Conservation (phyloP, 2,329 filamentous ascomycete genomes). For the Monosporascus sp. region DNA sequence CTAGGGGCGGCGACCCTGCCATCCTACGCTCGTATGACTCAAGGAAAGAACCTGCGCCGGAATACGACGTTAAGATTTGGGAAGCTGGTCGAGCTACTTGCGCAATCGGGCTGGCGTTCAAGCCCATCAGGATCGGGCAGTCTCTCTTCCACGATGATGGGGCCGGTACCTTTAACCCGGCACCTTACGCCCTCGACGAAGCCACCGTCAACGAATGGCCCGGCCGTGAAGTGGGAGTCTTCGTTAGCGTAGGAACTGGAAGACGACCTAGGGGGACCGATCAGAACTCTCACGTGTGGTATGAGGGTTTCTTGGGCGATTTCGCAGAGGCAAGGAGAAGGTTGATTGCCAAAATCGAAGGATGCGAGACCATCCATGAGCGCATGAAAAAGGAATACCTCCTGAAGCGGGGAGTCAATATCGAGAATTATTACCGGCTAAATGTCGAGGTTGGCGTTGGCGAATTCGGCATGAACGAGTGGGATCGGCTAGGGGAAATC, state of each 20-base stretch:
- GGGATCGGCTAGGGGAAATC: slow-evolving; percentile 89
- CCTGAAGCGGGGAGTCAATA: slow-evolving; percentile 69
- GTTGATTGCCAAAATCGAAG: slow-evolving; percentile 89
- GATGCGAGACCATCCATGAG: slow-evolving; percentile 85
- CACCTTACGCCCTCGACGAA: slow-evolving; percentile 81
- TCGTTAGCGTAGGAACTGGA: slow-evolving; percentile 91
- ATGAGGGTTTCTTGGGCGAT: slow-evolving; percentile 86
- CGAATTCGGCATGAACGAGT: slow-evolving; percentile 98
- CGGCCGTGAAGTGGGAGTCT: slow-evolving; percentile 83
- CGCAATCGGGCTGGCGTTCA: slow-evolving; percentile 88
- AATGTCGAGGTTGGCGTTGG: slow-evolving; percentile 96
- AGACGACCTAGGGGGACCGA: slow-evolving; percentile 64
- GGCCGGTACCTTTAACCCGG: slow-evolving; percentile 83
- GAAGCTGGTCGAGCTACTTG: slow-evolving; percentile 92
- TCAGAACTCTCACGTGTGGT: slow-evolving; percentile 75
- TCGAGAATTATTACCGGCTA: slow-evolving; percentile 90
- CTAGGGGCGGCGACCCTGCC: slow-evolving; percentile 60
- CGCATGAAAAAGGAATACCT: slow-evolving; percentile 78
- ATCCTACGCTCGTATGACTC: slow-evolving; percentile 93
- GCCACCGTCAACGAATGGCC: slow-evolving; percentile 92
- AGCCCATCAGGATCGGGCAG: slow-evolving; percentile 90
- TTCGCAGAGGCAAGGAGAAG: slow-evolving; percentile 85
- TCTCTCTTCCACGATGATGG: slow-evolving; percentile 93
- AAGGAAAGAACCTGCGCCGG: slow-evolving; percentile 79
- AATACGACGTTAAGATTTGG: slow-evolving; percentile 95